Evolutionary conservation across 768 basidiomycete species (phyloP), one percentile per base, ranked within the genome.

Genomic region (Zangia roseola): DNA sequence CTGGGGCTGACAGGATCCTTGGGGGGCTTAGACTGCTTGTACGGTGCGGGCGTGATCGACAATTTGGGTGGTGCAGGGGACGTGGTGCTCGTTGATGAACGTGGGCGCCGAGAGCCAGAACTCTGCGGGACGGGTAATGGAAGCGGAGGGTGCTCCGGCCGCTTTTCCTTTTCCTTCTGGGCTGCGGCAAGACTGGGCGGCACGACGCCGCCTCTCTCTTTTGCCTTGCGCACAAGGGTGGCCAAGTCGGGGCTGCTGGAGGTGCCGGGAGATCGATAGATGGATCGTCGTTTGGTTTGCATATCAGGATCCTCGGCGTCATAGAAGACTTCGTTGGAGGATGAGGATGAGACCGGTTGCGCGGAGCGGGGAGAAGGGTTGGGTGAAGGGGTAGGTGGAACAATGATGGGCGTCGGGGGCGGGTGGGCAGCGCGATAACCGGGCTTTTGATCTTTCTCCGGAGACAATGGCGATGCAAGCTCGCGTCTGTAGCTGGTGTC

Each of bases 201-300:
- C 20, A 78, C 60, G 34, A 73, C 69, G 0, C 73, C 77, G 17
- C 81, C 81, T 42, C 78, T 73, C 59, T 86, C 87, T 69, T 85
- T 91, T 14, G 89, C 86, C 69, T 93, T 94, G 53, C 86, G 78
- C 45, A 94, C 67, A 45, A 97, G 76, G 10, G 91, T 93, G 5
- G 91, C 91, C 19, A 97, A 76, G 69, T 97, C 94, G 23, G 94
- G 94, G 62, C 88, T 92, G 58, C 88, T 91, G 28, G 92, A 88
- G 8, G 91, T 94, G 36, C 92, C 94, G 10, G 88, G 78, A 17
- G 89, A 86, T 49, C 94, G 78, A 65, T 93, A 94, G 73, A 97
- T 81, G 54, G 88, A 90, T 42, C 91, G 80, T 38, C 91, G 80
- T 65, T 88, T 88, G 8, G 80, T 81, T 59, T 86, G 83, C 60